Base-by-base conservation (phyloP, 306 rosid genomes). In the Lagenaria siceraria region DNA sequence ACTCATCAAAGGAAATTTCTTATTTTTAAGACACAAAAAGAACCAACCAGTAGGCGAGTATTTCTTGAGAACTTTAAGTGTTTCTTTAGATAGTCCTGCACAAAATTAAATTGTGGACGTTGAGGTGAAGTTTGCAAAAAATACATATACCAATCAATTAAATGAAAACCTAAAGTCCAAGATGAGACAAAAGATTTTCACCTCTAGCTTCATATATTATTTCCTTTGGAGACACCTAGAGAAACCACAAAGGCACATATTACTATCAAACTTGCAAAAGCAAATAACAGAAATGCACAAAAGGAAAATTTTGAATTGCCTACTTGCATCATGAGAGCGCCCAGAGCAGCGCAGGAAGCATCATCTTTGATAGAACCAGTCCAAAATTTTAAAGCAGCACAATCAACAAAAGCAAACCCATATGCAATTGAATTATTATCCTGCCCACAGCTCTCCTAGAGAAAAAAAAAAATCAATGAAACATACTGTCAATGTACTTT, bases 341-440 rank as follows among this genome's bases (percentile, higher is more conserved):
- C 99, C 80, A 95, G 64, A 81, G 93, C 92, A 83, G 99, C 90
- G 83, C 85, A 90, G 27, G 96, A 92, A 42, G 92, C 89, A 77
- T 89, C 96, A n/a, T 95, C 97, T 6, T 81, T 87, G 77, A 92
- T 85, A 71, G 92, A 88, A 76, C 99, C 99, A 78, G 87, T 83
- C 99, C 97, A 95, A 81, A 90, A 80, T 81, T 85, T 90, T 66
- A 92, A 89, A 80, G 92, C 91, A 79, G 96, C 97, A 86, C 99
- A 92, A 78, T 90, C 99, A 81, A 89, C 96, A 86, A 92, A 95
- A 66, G 97, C 97, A 80, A 95, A 95, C 76, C 97, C 99, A 85
- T 84, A 92, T 25, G 81, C 81, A 79, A 85, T 84, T 53, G 93
- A 87, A 80, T 91, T 96, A 85, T 86, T 83, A 74, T 84, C 90